phyloP scores from a whole-genome alignment of 805 yeast genomes.

The Yarrowia sp. region DNA sequence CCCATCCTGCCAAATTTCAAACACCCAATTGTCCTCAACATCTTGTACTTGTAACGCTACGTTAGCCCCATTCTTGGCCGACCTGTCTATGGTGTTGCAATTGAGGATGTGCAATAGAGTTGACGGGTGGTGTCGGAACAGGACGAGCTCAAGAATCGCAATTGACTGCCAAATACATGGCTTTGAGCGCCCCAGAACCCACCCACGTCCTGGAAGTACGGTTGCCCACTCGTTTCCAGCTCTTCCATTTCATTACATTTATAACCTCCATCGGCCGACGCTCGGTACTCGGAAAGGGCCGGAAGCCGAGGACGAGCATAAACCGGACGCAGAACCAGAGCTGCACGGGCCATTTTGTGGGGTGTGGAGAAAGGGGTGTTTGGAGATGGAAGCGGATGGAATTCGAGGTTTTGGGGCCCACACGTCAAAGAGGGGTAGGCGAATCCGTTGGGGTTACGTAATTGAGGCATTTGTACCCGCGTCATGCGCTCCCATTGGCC shows the following conservation, averaged over 20 bases:
- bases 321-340: constrained; percentile 14
- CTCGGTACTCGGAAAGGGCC: constrained; percentile 35
- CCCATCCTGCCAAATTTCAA: no score
- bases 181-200: background rate
- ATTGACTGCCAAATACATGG: no score
- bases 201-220: background rate
- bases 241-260: constrained; percentile 17
- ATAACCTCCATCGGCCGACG: background rate
- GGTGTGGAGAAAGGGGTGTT: constrained; percentile 34
- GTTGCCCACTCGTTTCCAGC: background rate
- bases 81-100: no score
- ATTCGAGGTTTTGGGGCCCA: background rate
- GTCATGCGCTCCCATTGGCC: constrained; percentile 16
- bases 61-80: no score
- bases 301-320: constrained; percentile 21
- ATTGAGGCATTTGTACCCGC: constrained; percentile 14
- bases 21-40: no score
- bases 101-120: no score
- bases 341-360: constrained; percentile 24
- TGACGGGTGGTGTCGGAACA: no score
- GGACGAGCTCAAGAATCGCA: no score
- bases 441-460: constrained; percentile 32
- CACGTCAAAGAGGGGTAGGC: constrained; percentile 10
- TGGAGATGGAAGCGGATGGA: constrained; percentile 26
- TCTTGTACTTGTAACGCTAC: no score